Evolutionary conservation across 768 basidiomycete genomes (phyloP), one percentile per base, ranked within the genome.

Genomic region (Harrya chromipes): DNA sequence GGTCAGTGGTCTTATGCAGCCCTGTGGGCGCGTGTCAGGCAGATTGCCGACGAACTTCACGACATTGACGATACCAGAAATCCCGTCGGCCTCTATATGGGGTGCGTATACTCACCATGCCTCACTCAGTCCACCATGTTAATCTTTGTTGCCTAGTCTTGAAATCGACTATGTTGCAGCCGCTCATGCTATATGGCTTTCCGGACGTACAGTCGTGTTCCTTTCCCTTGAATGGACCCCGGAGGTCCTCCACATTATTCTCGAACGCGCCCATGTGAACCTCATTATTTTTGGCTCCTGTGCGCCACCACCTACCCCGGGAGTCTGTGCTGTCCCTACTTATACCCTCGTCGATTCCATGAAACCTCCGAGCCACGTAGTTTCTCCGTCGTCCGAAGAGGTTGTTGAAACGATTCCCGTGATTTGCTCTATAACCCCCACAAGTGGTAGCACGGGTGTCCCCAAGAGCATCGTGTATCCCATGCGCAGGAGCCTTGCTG

Each of bases 391-490:
- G 8, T 14, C 60, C 16, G 41, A 33, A 1, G 65, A 66, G 29
- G 17, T 1, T 6, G 65, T 66, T 6, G 38, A 55, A 2, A 43
- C 40, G 16, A 46, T 66, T 13, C 65, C 64, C 20, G 9, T 60
- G 35, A 57, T 66, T 29, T 62, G 45, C 52, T 65, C 63, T 19
- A 44, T 66, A 27, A 64, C 60, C 6, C 60, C 63, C 4, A 66
- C 64, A 2, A 64, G 62, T 14, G 65, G 64, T 27, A 66, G 65
- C 26, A 66, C 64, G 14, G 65, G 64, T 6, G 56, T 67, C 4
- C 65, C 64, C 3, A 66, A 66, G 56, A 62, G 65, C 42, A 66
- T 66, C 4, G 64, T 66, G 12, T 66, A 64, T 27, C 62, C 62
- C 14, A 66, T 67, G 65, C 41, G 49, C 24, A 52, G 58, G 23